phyloP scores from a whole-genome alignment of 2,329 filamentous ascomycete genomes.

The Penicillium sp. region DNA sequence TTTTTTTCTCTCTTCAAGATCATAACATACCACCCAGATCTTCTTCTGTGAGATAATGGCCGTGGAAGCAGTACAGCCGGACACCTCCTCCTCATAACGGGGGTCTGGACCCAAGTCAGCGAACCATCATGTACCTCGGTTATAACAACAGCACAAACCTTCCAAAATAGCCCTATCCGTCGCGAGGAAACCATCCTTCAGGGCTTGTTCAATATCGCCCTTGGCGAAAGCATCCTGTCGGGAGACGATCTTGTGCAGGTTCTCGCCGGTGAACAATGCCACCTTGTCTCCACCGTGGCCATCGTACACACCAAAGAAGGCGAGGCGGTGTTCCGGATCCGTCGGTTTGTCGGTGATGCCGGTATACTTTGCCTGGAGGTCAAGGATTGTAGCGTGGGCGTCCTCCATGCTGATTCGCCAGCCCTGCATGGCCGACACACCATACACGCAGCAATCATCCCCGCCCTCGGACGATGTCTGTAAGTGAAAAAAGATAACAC shows the following conservation, averaged over 20 bases:
- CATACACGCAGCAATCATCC: slow-evolving; percentile 90
- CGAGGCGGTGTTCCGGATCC: slow-evolving; percentile 70
- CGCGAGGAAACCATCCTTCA: slow-evolving; percentile 96
- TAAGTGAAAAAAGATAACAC: slow-evolving; percentile 2
- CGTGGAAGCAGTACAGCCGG: slow-evolving; percentile 93
- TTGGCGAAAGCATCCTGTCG: slow-evolving; percentile 93
- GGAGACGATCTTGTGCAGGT: slow-evolving; percentile 89
- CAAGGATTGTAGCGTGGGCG: slow-evolving; percentile 83
- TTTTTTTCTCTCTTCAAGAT: neutral
- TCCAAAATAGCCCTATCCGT: slow-evolving; percentile 94
- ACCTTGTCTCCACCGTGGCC: slow-evolving; percentile 97
- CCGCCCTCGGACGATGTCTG: slow-evolving; percentile 85
- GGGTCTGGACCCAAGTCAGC: slow-evolving; percentile 64
- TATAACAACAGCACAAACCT: slow-evolving; percentile 59
- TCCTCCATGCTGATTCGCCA: slow-evolving; percentile 99
- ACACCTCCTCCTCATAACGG: slow-evolving; percentile 95
- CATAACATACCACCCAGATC: slow-evolving; percentile 81
- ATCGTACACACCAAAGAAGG: slow-evolving; percentile 97
- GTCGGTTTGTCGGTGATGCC: slow-evolving; percentile 57
- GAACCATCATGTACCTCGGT: neutral
- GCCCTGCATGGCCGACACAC: slow-evolving; percentile 98
- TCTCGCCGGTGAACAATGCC: slow-evolving; percentile 84
- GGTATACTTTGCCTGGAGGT: slow-evolving; percentile 66
- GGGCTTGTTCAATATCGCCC: slow-evolving; percentile 87
- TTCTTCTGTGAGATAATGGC: slow-evolving; percentile 85